Conservation (phyloP, 345 rosid genomes). For the Melastoma malabathricum region DNA sequence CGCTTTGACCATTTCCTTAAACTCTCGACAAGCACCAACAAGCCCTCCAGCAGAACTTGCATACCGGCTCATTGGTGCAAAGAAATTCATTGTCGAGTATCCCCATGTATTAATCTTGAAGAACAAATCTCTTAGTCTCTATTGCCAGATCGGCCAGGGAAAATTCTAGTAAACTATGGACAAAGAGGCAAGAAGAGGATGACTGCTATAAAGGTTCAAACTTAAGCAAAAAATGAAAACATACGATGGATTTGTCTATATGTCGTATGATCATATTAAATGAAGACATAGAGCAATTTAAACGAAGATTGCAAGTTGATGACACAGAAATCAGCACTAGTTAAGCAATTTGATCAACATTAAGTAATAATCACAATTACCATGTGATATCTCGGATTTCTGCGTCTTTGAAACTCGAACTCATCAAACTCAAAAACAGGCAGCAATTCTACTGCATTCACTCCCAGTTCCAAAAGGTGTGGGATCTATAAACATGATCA, state of each 20-base stretch:
- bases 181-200: too few species aligned
- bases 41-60: constrained; percentile 83
- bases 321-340: neutral
- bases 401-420: constrained; percentile 76
- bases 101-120: constrained; percentile 91
- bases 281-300: too few species aligned
- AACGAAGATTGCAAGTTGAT: too few species aligned
- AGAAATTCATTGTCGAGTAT: constrained; percentile 91
- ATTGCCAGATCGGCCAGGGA: too few species aligned
- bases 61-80: constrained; percentile 93
- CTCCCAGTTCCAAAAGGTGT: constrained; percentile 76
- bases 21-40: constrained; percentile 60
- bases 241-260: too few species aligned
- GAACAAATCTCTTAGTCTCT: too few species aligned
- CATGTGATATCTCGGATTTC: constrained; percentile 91
- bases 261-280: too few species aligned
- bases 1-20: constrained; percentile 91
- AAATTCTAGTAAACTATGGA: too few species aligned
- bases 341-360: neutral
- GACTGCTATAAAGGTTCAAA: too few species aligned
- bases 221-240: too few species aligned
- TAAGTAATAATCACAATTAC: constrained; percentile 19
- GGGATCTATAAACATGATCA: constrained; percentile 45
- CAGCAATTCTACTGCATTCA: constrained; percentile 87
- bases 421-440: constrained; percentile 93